phyloP scores from a whole-genome alignment of 2,329 filamentous ascomycete genomes.

The Eurotiales sp. region DNA sequence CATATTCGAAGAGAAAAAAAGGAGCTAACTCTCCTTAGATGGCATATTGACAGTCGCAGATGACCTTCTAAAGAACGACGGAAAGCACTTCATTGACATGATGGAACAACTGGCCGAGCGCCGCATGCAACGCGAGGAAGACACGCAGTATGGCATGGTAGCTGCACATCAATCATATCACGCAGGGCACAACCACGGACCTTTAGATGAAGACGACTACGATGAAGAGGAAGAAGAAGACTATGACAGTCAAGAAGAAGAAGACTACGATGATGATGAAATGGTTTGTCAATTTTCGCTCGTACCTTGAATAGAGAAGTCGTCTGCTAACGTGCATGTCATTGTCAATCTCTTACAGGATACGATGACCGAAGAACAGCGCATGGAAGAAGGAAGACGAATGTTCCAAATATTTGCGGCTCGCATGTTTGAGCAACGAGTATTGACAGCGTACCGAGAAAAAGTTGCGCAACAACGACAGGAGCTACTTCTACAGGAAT shows the following conservation, averaged over 20 bases:
- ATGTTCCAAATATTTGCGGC: slow-evolving; percentile 99
- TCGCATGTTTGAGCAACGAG: slow-evolving; percentile 97
- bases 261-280: slow-evolving; percentile 64
- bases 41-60: slow-evolving; percentile 98
- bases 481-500: slow-evolving; percentile 81
- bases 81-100: slow-evolving; percentile 99
- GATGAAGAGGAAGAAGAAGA: slow-evolving; percentile 76
- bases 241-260: slow-evolving; percentile 60
- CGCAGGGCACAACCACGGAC: slow-evolving; percentile 71
- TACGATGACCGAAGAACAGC: slow-evolving; percentile 94
- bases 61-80: slow-evolving; percentile 97
- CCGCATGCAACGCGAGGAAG: slow-evolving; percentile 93
- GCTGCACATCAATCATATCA: slow-evolving; percentile 57
- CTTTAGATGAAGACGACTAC: slow-evolving; percentile 70
- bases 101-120: slow-evolving; percentile 99
- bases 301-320: slow-evolving; percentile 33
- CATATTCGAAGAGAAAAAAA: too few relatives aligned
- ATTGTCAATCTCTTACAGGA: slow-evolving; percentile 56
- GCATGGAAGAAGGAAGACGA: slow-evolving; percentile 95
- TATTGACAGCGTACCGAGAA: slow-evolving; percentile 94
- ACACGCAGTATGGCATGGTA: slow-evolving; percentile 67
- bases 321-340: slow-evolving; percentile 7
- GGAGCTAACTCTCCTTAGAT: slow-evolving; percentile 51
- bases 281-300: slow-evolving; percentile 45
- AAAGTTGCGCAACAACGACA: slow-evolving; percentile 94